These are phyloP conservation scores for Oxyria digyna DNA, from an alignment of 148 eudicot species.

Conservation along the genomic window DNA sequence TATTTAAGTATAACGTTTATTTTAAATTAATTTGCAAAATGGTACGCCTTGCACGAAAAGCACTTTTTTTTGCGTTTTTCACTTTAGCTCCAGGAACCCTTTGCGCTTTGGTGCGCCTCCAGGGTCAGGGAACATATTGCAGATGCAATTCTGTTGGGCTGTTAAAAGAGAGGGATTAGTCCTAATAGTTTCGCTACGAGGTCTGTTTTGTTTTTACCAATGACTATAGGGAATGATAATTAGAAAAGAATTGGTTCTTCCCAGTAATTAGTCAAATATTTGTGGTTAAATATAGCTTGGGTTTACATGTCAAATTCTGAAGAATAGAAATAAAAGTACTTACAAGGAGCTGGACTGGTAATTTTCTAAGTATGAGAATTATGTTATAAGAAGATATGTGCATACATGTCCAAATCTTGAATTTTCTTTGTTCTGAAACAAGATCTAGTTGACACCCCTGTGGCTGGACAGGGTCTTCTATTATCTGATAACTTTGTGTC, in stretches of 20 bases:
- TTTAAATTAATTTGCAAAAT: no score
- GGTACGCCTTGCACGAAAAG: no score
- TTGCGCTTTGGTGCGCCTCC: no score
- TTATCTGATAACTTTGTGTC: neutral
- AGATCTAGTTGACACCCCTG: neutral
- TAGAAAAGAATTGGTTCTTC: neutral
- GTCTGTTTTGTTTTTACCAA: neutral
- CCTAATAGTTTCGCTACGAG: neutral
- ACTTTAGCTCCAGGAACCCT: no score
- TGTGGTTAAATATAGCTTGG: neutral
- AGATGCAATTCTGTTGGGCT: neutral
- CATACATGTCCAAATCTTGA: neutral
- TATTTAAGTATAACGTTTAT: no score
- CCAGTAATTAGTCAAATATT: neutral
- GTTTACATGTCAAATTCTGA: neutral
- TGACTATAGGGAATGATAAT: neutral
- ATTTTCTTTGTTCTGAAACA: neutral
- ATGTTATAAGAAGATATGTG: neutral
- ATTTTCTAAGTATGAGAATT: neutral
- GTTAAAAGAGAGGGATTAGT: neutral
- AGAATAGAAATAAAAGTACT: neutral
- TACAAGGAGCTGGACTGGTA: neutral
- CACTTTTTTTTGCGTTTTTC: no score
- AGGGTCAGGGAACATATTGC: no score
- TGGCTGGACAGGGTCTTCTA: no score